phyloP scores from a whole-genome alignment of 805 yeast species.

The Lachancea dasiensis region DNA sequence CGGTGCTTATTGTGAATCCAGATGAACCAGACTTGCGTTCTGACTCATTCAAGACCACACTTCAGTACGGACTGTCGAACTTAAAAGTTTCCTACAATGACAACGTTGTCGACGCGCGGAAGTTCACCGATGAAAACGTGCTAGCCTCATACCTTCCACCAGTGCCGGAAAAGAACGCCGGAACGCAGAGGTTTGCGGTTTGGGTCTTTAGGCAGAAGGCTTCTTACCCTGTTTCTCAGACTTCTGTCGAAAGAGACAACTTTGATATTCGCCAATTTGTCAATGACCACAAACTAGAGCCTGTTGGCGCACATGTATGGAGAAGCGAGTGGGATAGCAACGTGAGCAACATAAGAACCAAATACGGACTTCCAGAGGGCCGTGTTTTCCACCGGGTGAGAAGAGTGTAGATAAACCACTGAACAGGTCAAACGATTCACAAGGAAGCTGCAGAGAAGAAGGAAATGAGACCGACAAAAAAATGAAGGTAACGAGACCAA shows the following conservation, averaged over 20 bases:
- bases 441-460: constrained; percentile 3
- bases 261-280: constrained; percentile 75
- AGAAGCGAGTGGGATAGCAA: constrained; percentile 78
- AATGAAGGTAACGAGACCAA: too few relatives aligned
- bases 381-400: constrained; percentile 67
- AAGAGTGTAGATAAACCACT: constrained; percentile 6
- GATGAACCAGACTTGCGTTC: constrained; percentile 74
- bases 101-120: constrained; percentile 42
- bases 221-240: constrained; percentile 6
- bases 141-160: constrained; percentile 70
- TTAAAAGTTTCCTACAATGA: constrained; percentile 52
- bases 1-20: constrained; percentile 81
- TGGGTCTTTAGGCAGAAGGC: constrained; percentile 82
- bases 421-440: not conserved
- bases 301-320: constrained; percentile 92
- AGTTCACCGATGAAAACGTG: constrained; percentile 36
- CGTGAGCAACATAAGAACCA: constrained; percentile 58
- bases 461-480: too few relatives aligned
- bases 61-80: constrained; percentile 74
- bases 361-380: constrained; percentile 71
- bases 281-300: constrained; percentile 45
- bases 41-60: constrained; percentile 63
- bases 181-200: constrained; percentile 72
- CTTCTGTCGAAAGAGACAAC: constrained; percentile 35
- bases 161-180: constrained; percentile 82